Base-by-base conservation (phyloP, 2,329 filamentous ascomycete species). In the Penicillium expansum region DNA sequence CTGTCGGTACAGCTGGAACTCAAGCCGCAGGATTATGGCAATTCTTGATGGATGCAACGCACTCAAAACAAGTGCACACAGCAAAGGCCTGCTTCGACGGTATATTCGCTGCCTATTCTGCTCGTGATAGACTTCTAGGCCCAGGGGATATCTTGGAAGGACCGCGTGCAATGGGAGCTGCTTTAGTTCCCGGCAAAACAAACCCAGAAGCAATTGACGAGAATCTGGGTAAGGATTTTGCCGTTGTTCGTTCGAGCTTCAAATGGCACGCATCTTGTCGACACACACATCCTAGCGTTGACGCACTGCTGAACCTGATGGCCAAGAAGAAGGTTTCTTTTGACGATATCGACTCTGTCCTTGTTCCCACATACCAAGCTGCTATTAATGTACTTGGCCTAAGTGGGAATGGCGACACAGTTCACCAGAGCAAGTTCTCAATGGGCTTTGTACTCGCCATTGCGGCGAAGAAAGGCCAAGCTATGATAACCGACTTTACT, bases 231-330 rank as follows among this genome's bases (percentile, higher is more conserved):
- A 41, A 16, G 4, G 59, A 70, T 1, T 72, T 60, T 48, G 61
- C 68, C 1, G 52, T 72, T 30, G 37, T 70, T 27, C 56, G 62
- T 2, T 71, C 69, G 11, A 72, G 70, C 48, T 71, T 72, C 48
- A 72, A 72, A 47, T 72, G 69, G 69, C 69, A 72, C 58, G 69
- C 58, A n/a, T n/a, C n/a, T n/a, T n/a, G n/a, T n/a, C n/a, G n/a
- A n/a, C n/a, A n/a, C n/a, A n/a, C n/a, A n/a, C n/a, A n/a, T n/a
- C n/a, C n/a, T n/a, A n/a, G n/a, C n/a, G n/a, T n/a, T n/a, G n/a
- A n/a, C n/a, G n/a, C n/a, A n/a, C n/a, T n/a, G n/a, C n/a, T n/a
- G n/a, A n/a, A n/a, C n/a, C n/a, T n/a, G n/a, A n/a, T n/a, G n/a
- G n/a, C n/a, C 8, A 67, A 68, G 27, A 55, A 71, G 16, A 20